Percentiles rank a stretch among this genome's conserved stretches.
Conservation (phyloP, 176 grass and related monocot genomes). For the Avena atlantica region DNA sequence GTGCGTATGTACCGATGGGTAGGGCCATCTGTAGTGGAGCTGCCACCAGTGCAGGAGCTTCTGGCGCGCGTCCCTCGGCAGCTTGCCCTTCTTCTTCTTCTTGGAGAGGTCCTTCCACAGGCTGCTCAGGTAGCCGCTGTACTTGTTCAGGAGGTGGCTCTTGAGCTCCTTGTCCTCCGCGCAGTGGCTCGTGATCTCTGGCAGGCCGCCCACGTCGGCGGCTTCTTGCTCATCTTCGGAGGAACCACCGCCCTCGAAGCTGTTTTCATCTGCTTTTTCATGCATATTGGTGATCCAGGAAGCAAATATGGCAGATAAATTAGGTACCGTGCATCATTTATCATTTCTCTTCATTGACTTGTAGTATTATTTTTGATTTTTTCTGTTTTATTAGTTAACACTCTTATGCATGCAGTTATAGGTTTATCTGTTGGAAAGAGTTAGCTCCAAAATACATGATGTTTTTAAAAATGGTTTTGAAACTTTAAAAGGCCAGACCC, state of each 20-base stretch:
- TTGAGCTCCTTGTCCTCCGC: constrained; percentile 78
- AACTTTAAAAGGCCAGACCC: too few species aligned
- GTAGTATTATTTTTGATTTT: neutral
- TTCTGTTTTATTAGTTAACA: neutral
- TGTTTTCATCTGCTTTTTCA: constrained; percentile 47
- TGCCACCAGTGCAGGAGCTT: constrained; percentile 93
- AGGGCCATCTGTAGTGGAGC: constrained; percentile 84
- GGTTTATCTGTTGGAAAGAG: too few species aligned
- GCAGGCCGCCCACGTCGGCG: constrained; percentile 27
- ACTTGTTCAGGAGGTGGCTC: constrained; percentile 80
- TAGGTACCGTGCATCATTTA: neutral
- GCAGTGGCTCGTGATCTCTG: constrained; percentile 34
- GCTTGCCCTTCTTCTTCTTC: constrained; percentile 94
- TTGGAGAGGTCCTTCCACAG: constrained; percentile 84
- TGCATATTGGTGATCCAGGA: neutral
- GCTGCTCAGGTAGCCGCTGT: constrained; percentile 82
- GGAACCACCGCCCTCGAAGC: constrained; percentile 51
- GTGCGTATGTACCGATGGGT: constrained; percentile 67
- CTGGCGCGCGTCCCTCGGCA: constrained; percentile 80
- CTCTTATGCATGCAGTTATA: neutral
- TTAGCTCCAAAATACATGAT: too few species aligned
- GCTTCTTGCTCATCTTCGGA: constrained; percentile 62
- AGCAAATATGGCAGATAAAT: neutral
- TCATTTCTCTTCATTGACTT: neutral
- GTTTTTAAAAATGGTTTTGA: too few species aligned